Evolutionary conservation across 371 early-diverging fungal genomes (phyloP).

Genomic region (Rhizopus arrhizus): DNA sequence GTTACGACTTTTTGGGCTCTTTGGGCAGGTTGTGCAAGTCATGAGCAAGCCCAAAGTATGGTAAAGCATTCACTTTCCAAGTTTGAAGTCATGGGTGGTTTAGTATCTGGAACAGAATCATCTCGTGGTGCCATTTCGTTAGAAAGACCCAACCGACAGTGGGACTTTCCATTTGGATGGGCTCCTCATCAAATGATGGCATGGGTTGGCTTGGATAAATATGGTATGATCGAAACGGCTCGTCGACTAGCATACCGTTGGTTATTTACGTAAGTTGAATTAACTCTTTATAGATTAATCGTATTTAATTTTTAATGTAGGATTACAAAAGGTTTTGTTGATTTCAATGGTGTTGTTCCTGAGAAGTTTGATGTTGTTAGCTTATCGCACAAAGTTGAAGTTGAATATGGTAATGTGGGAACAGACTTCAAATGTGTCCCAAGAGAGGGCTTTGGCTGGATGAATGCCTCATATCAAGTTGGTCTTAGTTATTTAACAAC

Average conservation of each 20-base stretch:
- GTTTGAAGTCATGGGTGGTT: constrained; percentile 88
- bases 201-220: constrained; percentile 88
- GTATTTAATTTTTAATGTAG: constrained; percentile 27
- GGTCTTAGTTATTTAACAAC: constrained; percentile 79
- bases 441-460: constrained; percentile 98
- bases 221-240: constrained; percentile 80
- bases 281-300: background rate
- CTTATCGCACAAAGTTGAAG: constrained; percentile 88
- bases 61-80: constrained; percentile 54
- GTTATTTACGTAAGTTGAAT: constrained; percentile 77
- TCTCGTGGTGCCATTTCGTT: constrained; percentile 78
- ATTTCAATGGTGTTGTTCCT: constrained; percentile 96
- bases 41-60: constrained; percentile 66
- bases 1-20: constrained; percentile 77
- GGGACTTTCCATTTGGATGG: constrained; percentile 97
- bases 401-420: constrained; percentile 96
- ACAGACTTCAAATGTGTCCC: constrained; percentile 93
- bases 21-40: constrained; percentile 72
- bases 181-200: constrained; percentile 97
- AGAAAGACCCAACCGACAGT: constrained; percentile 92
- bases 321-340: constrained; percentile 92
- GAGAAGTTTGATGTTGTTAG: constrained; percentile 96
- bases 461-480: constrained; percentile 93
- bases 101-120: constrained; percentile 87
- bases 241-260: constrained; percentile 90